Conservation (phyloP, 495 filamentous ascomycete species). For the Aspergillus avenaceus region DNA sequence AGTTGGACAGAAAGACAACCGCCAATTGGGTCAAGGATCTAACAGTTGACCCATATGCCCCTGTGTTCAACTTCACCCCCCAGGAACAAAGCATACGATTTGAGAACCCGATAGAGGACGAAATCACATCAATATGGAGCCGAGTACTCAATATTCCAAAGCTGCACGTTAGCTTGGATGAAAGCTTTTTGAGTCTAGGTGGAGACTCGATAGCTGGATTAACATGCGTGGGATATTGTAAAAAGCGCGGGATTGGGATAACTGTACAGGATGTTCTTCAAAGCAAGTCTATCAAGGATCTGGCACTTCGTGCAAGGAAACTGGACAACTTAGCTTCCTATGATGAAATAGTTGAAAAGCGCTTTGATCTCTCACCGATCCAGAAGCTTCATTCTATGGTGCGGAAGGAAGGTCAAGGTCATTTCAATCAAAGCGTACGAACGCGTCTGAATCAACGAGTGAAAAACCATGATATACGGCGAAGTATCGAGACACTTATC, state of each 20-base stretch:
- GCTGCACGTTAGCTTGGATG: conserved; percentile 43
- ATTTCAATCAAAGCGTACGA: conserved; percentile 70
- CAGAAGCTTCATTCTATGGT: conserved; percentile 65
- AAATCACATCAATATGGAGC: conserved; percentile 43
- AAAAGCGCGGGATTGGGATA: conserved; percentile 47
- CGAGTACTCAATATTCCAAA: conserved; percentile 49
- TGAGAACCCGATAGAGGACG: conserved; percentile 30
- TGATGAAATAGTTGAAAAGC: conserved; percentile 38
- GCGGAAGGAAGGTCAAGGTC: conserved; percentile 51
- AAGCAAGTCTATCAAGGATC: conserved; percentile 41
- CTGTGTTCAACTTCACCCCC: background rate
- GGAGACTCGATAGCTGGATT: conserved; percentile 71
- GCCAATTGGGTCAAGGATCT: conserved; percentile 31
- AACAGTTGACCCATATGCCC: conserved; percentile 25
- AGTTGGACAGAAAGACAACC: conserved; percentile 46
- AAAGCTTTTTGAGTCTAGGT: conserved; percentile 61
- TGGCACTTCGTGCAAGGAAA: conserved; percentile 31
- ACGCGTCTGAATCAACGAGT: conserved; percentile 51
- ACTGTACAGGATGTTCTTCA: conserved; percentile 51
- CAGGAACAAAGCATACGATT: conserved; percentile 16
- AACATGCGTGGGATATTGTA: conserved; percentile 53
- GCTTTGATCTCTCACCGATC: conserved; percentile 67
- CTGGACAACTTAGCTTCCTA: conserved; percentile 29
- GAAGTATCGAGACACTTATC: conserved; percentile 55
- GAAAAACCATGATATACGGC: conserved; percentile 41